Percentiles rank a stretch among this genome's conserved stretches.
Conservation (phyloP, 257 asterid genomes). For the Rehmannia glutinosa region DNA sequence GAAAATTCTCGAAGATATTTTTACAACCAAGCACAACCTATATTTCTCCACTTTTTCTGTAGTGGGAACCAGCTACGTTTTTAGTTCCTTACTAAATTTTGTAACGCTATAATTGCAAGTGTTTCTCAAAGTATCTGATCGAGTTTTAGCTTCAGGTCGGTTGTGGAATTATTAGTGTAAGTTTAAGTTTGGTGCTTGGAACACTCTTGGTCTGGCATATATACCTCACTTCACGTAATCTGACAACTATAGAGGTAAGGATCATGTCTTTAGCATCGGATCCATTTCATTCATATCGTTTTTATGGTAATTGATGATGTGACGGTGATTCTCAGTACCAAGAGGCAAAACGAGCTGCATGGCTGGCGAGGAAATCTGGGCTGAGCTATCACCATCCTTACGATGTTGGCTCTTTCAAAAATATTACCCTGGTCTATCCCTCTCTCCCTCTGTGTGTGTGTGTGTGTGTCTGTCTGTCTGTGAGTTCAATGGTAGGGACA, state of each 20-base stretch:
- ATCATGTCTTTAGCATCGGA: not conserved
- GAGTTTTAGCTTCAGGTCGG: conserved; percentile 37
- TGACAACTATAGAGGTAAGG: conserved; percentile 94
- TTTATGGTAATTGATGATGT: conserved; percentile 16
- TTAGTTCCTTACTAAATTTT: not conserved
- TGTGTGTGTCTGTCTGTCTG: not conserved
- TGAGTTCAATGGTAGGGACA: not conserved
- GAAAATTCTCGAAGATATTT: no score
- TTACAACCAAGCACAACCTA: no score
- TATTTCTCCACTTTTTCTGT: no score
- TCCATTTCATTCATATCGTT: not conserved
- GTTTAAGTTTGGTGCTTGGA: conserved; percentile 61
- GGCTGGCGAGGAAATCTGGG: conserved; percentile 96
- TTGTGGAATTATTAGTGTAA: conserved; percentile 41
- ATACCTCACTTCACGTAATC: conserved; percentile 68
- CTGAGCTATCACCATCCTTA: conserved; percentile 66
- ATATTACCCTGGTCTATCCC: conserved; percentile 57
- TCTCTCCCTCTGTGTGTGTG: conserved; percentile 18
- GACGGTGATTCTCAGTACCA: conserved; percentile 43
- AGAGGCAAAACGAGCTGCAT: conserved; percentile 73
- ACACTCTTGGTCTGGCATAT: conserved; percentile 77
- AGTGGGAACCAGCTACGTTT: not conserved
- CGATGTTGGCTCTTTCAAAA: conserved; percentile 69
- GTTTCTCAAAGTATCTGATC: conserved; percentile 9
- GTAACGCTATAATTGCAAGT: not conserved